These are phyloP conservation scores for Oryza punctata DNA, from an alignment of 176 grass and related monocot genomes.

Conservation along the genomic window DNA sequence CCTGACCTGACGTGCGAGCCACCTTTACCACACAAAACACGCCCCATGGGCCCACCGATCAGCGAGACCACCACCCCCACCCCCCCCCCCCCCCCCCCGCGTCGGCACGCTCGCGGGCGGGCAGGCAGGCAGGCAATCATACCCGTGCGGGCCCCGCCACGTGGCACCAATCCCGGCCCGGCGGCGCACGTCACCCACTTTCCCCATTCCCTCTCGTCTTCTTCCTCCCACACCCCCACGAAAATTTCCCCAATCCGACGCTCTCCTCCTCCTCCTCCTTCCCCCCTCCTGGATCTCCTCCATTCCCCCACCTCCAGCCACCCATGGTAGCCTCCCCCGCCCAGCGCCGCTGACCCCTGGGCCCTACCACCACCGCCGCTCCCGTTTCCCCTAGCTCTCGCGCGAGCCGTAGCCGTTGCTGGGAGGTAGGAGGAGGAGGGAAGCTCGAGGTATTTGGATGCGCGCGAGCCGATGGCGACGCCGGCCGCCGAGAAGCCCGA, in stretches of 20 bases:
- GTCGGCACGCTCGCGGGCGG: background rate
- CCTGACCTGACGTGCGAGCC: conserved; percentile 4
- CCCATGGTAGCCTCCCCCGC: conserved; percentile 40
- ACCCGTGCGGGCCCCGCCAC: conserved; percentile 5
- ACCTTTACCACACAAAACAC: background rate
- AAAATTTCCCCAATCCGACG: conserved; percentile 35
- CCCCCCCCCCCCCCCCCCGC: background rate
- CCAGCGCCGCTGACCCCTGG: conserved; percentile 16
- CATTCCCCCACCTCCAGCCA: background rate
- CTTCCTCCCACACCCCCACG: conserved; percentile 28
- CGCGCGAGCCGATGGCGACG: conserved; percentile 33
- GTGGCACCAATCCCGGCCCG: conserved; percentile 52
- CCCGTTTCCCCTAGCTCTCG: background rate
- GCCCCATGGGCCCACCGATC: background rate
- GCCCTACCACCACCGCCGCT: background rate
- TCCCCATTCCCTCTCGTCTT: conserved; percentile 45
- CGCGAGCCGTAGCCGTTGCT: conserved; percentile 19
- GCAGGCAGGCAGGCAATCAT: conserved; percentile 52
- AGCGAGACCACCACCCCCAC: conserved; percentile 3
- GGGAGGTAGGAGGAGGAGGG: background rate
- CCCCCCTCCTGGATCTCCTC: conserved; percentile 39
- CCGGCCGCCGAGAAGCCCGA: conserved; percentile 50
- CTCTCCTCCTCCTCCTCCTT: background rate
- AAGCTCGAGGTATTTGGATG: conserved; percentile 59
- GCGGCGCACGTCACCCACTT: conserved; percentile 53